Evolutionary conservation across 2,329 filamentous ascomycete genomes (phyloP).

Genomic region (Bretziella fagacearum): DNA sequence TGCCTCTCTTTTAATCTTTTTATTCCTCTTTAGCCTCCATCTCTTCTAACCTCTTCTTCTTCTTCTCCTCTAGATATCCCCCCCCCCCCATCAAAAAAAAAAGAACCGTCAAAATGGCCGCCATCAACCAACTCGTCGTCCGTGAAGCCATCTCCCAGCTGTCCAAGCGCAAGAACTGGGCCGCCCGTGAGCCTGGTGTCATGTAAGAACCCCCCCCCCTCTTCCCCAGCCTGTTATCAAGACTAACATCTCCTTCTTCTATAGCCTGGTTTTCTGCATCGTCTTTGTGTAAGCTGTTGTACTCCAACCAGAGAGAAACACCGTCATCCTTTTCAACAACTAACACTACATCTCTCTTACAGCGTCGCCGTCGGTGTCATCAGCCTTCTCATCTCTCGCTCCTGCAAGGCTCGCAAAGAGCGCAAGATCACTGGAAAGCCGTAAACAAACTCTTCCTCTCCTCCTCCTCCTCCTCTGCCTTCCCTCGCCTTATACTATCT

Average conservation of each 20-base stretch:
- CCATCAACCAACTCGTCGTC: constrained; percentile 24
- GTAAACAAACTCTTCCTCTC: background rate
- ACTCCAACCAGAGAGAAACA: too few species aligned
- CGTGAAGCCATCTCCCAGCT: constrained; percentile 25
- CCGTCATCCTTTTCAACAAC: background rate
- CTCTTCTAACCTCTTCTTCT: background rate
- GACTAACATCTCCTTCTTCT: constrained; percentile 4
- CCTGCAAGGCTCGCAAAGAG: constrained; percentile 21
- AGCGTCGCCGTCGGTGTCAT: constrained; percentile 23
- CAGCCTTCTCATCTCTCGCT: constrained; percentile 21
- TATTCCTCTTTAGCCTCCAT: background rate
- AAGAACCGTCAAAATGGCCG: constrained; percentile 25
- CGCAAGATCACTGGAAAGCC: constrained; percentile 18
- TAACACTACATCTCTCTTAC: constrained; percentile 15
- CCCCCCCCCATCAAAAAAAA: too few species aligned
- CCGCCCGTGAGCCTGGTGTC: constrained; percentile 24
- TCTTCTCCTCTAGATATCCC: constrained; percentile 14
- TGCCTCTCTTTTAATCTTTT: constrained; percentile 2
- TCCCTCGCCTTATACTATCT: background rate
- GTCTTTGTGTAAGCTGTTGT: constrained; percentile 21
- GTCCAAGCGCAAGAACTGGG: constrained; percentile 27
- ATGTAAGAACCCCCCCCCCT: constrained; percentile 16
- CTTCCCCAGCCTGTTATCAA: background rate
- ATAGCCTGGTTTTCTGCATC: constrained; percentile 26
- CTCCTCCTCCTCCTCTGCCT: background rate